phyloP scores from a whole-genome alignment of 768 basidiomycete species.

The Lactifluus subvellereus region DNA sequence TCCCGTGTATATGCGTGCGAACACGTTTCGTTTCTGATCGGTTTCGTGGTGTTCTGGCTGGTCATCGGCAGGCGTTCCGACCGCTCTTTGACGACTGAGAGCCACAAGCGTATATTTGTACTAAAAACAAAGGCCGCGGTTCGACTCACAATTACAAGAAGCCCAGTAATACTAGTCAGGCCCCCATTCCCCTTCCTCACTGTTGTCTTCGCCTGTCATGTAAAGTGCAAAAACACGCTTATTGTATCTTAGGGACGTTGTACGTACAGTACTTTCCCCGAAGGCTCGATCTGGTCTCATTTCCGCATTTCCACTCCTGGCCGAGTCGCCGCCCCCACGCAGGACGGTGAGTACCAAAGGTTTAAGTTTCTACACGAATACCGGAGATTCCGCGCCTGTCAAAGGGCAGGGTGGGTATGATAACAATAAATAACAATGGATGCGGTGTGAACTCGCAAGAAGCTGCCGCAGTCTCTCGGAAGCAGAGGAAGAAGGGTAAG shows the following conservation, averaged over 20 bases:
- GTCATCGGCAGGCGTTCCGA: slow-evolving; percentile 12
- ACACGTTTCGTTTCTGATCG: neutral
- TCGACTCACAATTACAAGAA: neutral
- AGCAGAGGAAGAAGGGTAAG: neutral
- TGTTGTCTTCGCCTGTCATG: neutral
- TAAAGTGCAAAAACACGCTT: neutral
- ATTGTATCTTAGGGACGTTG: slow-evolving; percentile 9
- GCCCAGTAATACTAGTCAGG: neutral
- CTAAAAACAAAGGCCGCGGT: neutral
- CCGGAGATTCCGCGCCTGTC: neutral
- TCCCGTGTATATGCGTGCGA: neutral
- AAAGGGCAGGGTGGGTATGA: neutral
- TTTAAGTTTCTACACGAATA: neutral
- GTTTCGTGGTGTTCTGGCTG: neutral
- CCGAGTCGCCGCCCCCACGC: neutral
- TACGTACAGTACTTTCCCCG: slow-evolving; percentile 7
- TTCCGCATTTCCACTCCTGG: slow-evolving; percentile 1
- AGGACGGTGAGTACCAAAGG: neutral
- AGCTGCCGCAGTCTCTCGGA: neutral
- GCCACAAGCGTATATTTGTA: neutral
- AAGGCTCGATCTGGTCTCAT: slow-evolving; percentile 1
- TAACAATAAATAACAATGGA: neutral
- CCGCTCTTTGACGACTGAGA: slow-evolving; percentile 24
- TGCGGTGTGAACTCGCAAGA: neutral
- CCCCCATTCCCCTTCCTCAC: neutral